Base-by-base conservation (phyloP, 1,139 yeast genomes). In the Yamadazyma triangularis region DNA sequence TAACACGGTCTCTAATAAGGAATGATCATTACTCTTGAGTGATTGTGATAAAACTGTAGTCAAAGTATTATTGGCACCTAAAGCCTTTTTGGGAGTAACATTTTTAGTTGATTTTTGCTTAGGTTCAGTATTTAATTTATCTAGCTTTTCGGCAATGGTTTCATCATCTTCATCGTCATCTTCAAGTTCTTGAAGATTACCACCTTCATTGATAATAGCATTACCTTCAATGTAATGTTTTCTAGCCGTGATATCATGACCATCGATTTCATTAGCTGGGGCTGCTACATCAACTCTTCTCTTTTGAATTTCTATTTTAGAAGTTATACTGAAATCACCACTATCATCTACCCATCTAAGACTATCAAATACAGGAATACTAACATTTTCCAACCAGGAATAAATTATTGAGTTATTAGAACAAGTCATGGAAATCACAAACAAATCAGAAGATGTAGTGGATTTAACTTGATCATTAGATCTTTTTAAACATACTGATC, bases 1-100 rank as follows among this genome's bases (percentile, higher is more conserved):
- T 44, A 93, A 68, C 8, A 94, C 95, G 1, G 87, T 76, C 54
- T 93, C 97, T 38, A 83, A 61, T 30, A 82, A 60, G 1, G 84
- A 57, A 44, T 77, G 84, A 48, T 83, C 93, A 45, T 80, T 81
- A 18, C 83, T 77, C 46, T 73, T 77, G 39, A 83, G 65, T 0
- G 91, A 80, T 56, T 83, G 93, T 1, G 86, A 61, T 33, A 83
- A 63, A 8, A 82, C 73, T 3, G 78, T 73, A 2, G 88, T 73
- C 35, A 82, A 68, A 2, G 83, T 70, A 10, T 74, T 64, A 31
- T 73, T 56, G 55, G 53, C 55, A 16, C 53, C 56, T 27, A 53
- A 53, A 28, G 43, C 47, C 34, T 52, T 55, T 34, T 44, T 53
- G 34, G 46, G 51, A 3, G 27, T 10, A 25, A 42, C 50, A 23